Evolutionary conservation across 306 rosid genomes (phyloP), one percentile per base, ranked within the genome.

Genomic region (Fagus sylvatica): DNA sequence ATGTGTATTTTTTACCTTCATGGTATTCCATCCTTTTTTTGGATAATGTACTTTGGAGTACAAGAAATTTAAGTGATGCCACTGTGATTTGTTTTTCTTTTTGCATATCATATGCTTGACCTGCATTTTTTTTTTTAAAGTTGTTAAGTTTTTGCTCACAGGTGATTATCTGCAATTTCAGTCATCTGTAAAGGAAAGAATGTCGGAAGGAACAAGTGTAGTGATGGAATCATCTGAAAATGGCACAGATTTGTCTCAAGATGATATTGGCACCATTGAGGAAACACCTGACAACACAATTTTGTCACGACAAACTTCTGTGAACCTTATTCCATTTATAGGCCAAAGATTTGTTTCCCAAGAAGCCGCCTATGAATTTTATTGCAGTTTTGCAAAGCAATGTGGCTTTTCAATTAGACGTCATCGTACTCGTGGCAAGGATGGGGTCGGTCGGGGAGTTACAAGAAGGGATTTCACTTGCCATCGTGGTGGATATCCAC

Each of bases 341-440:
- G 97, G 97, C 53, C 98, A 89, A 61, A 85, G 97, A 80, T 93
- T 93, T 73, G 81, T 89, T 34, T 93, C 97, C 69, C 97, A 91
- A 78, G 97, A 93, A 81, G 97, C 97, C 28, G 98, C 98, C 2
- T 93, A 93, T 78, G 98, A 91, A 65, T 93, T 91, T 79, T 93
- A 93, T 70, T 88, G 97, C 83, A 87, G 97, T 72, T 93, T 91
- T 76, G 96, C 97, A 11, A 89, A 89, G 62, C 97, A 91, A 65
- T 89, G 90, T 74, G 98, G 98, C 33, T 93, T 93, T 87, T 91
- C 97, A 28, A 93, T 93, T 60, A 79, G 98, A 73, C 89, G 97
- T 2, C 97, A 93, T 54, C 94, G 96, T 4, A 91, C 94, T 73
- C 85, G 98, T 49, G 97, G 98, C 74, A 93, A 93, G 81, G 98